phyloP scores from a whole-genome alignment of 2,329 filamentous ascomycete species.

The Scortechinia acanthostroma region DNA sequence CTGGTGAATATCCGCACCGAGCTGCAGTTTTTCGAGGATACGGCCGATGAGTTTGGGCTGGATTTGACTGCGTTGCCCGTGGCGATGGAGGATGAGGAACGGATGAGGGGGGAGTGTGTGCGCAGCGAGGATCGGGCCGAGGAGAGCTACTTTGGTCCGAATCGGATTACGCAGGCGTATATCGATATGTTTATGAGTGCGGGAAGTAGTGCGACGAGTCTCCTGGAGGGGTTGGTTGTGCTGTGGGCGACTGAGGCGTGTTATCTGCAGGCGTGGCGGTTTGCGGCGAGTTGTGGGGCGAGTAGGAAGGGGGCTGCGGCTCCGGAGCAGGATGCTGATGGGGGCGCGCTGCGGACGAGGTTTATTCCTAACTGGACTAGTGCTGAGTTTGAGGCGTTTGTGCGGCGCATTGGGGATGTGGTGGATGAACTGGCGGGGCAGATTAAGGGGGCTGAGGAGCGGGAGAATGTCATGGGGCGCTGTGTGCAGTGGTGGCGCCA shows the following conservation, averaged over 20 bases:
- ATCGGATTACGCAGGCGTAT: not conserved
- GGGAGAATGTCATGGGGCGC: conserved; percentile 22
- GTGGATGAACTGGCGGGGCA: conserved; percentile 40
- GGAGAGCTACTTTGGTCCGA: not conserved
- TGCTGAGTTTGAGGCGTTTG: conserved; percentile 50
- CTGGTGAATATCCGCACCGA: conserved; percentile 14
- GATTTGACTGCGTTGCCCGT: conserved; percentile 10
- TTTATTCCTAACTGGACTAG: conserved; percentile 68
- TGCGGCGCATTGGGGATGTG: conserved; percentile 41
- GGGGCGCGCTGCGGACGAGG: conserved; percentile 52
- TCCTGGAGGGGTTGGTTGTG: conserved; percentile 63
- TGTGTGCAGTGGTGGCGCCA: conserved; percentile 35
- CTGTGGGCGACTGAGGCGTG: conserved; percentile 71
- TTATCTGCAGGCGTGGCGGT: conserved; percentile 53
- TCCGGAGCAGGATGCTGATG: conserved; percentile 44
- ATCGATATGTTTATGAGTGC: conserved; percentile 2
- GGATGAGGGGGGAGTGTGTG: not conserved
- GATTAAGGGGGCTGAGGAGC: conserved; percentile 21
- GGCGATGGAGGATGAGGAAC: not conserved
- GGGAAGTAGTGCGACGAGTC: not conserved
- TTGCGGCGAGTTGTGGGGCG: conserved; percentile 26
- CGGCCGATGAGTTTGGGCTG: conserved; percentile 12
- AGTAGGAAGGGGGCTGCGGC: conserved; percentile 10
- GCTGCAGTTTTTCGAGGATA: conserved; percentile 17
- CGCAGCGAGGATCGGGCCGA: too few species aligned